Percentiles rank a stretch among this genome's conserved stretches.
Evolutionary conservation across 2,329 filamentous ascomycete genomes (phyloP).

Genomic region (Verticillium dahliae): DNA sequence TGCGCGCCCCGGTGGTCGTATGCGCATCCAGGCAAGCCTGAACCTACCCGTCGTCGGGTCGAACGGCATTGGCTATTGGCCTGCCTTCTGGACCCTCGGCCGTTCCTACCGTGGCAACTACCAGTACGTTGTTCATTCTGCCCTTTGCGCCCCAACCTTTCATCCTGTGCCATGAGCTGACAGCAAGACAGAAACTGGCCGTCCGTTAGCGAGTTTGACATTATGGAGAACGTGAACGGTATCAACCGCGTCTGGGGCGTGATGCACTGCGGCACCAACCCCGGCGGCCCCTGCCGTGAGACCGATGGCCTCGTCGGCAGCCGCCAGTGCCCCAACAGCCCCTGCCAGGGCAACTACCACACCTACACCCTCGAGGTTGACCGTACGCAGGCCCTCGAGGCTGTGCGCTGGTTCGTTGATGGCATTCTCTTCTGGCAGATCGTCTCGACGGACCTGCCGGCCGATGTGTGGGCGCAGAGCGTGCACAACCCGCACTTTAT

Average conservation of each 20-base stretch:
- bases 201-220: slow-evolving; percentile 34
- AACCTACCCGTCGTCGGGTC: slow-evolving; percentile 30
- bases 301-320: slow-evolving; percentile 22
- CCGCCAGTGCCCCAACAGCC: slow-evolving; percentile 6
- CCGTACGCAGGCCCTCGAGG: slow-evolving; percentile 21
- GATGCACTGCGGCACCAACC: slow-evolving; percentile 32
- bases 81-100: slow-evolving; percentile 39
- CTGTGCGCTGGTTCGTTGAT: slow-evolving; percentile 28
- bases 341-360: slow-evolving; percentile 25
- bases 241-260: slow-evolving; percentile 24
- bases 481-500: slow-evolving; percentile 24
- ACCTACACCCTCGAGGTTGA: slow-evolving; percentile 26
- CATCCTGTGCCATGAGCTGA: not conserved
- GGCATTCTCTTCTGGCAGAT: slow-evolving; percentile 19
- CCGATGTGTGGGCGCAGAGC: slow-evolving; percentile 22
- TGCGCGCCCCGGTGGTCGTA: slow-evolving; percentile 22
- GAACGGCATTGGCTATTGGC: slow-evolving; percentile 35
- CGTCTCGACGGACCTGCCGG: slow-evolving; percentile 16
- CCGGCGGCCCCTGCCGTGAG: slow-evolving; percentile 36
- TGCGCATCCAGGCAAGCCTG: slow-evolving; percentile 31
- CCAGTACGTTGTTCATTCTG: slow-evolving; percentile 3
- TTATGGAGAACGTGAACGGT: slow-evolving; percentile 37
- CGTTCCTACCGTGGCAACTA: slow-evolving; percentile 28
- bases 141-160: not conserved
- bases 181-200: slow-evolving; percentile 28